Evolutionary conservation across 2,329 filamentous ascomycete genomes (phyloP).

Genomic region (Aspergillus sp.): DNA sequence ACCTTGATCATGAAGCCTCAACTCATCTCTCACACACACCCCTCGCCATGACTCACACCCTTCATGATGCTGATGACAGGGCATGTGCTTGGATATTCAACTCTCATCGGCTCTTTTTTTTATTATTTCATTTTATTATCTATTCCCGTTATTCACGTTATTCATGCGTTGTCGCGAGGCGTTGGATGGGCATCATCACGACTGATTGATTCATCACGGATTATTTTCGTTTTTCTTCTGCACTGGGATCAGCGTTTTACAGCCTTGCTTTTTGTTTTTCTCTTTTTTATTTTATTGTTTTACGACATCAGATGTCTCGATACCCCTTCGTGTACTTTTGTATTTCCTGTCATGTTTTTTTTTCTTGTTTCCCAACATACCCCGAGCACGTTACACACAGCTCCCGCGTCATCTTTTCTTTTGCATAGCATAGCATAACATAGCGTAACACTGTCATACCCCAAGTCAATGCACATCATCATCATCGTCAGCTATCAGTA

Average conservation of each 20-base stretch:
- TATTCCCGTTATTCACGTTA: no score
- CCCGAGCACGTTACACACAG: not conserved
- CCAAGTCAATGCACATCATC: no score
- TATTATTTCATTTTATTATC: no score
- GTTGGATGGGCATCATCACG: no score
- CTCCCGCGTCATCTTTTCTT: not conserved
- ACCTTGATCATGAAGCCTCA: no score
- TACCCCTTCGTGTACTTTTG: not conserved
- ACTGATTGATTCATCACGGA: not conserved
- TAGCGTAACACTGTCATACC: not conserved
- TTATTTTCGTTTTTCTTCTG: slow-evolving; percentile 7
- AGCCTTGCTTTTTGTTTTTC: slow-evolving; percentile 2
- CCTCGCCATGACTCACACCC: no score
- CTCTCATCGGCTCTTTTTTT: no score
- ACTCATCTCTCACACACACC: no score
- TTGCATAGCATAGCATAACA: slow-evolving; percentile 14
- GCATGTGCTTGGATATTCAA: no score
- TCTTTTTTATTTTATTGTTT: slow-evolving; percentile 3
- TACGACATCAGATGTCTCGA: not conserved
- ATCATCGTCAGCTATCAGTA: no score
- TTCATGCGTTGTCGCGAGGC: no score
- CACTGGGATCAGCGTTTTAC: slow-evolving; percentile 3
- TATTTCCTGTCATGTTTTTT: not conserved
- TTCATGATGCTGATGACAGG: no score
- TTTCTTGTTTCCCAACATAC: not conserved